phyloP scores from a whole-genome alignment of 345 rosid genomes.

The Mercurialis annua region DNA sequence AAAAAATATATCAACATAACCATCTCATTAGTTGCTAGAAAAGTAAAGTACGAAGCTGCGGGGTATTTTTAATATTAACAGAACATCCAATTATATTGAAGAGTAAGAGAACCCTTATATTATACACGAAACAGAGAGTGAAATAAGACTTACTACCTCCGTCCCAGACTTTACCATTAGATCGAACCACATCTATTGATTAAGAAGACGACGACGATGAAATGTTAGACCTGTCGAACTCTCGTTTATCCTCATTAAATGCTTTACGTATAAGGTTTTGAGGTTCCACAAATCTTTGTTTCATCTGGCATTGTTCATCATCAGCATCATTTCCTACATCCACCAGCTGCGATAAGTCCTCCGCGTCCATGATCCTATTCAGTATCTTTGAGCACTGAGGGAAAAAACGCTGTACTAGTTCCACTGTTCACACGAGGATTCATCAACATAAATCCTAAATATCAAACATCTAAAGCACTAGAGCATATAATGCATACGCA shows the following conservation, averaged over 20 bases:
- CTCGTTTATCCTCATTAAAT: slow-evolving; percentile 60
- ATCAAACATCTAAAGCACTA: no score
- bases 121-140: neutral
- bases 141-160: neutral
- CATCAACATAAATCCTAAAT: neutral
- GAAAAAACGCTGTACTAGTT: slow-evolving; percentile 69
- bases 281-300: slow-evolving; percentile 53
- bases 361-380: slow-evolving; percentile 66
- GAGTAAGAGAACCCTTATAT: neutral
- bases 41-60: neutral
- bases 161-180: slow-evolving; percentile 27
- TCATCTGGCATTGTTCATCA: slow-evolving; percentile 50
- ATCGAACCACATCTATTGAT: slow-evolving; percentile 17
- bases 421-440: slow-evolving; percentile 42
- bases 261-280: slow-evolving; percentile 57
- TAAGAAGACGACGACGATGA: slow-evolving; percentile 50
- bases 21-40: no score
- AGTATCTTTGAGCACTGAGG: slow-evolving; percentile 71
- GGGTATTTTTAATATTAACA: neutral
- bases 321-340: slow-evolving; percentile 45
- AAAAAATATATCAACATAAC: no score
- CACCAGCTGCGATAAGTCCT: slow-evolving; percentile 55
- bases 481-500: no score
- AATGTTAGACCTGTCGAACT: slow-evolving; percentile 39
- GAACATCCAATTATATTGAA: neutral